Base-by-base conservation (phyloP, 1,284 basidiomycete species). In the Rhizopogon parksii region DNA sequence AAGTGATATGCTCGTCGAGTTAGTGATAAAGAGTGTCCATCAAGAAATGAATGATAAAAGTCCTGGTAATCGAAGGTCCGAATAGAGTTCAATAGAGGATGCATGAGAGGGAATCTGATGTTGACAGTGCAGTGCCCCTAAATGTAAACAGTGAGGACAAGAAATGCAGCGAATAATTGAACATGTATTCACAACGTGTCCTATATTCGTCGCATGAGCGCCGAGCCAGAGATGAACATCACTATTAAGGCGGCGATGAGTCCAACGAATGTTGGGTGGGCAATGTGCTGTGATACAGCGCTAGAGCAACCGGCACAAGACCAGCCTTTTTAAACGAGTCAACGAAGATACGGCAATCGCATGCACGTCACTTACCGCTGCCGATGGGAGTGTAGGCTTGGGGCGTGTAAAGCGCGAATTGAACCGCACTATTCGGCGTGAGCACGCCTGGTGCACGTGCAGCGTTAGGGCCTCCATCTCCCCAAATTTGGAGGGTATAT, bases 381-480 rank as follows among this genome's bases (percentile, higher is more conserved):
- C 76, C 64, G 4, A 92, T 62, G 6, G 83, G 77, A 0, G 85
- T 88, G 65, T 93, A 92, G 9, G 75, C 52, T 57, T 80, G 78
- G 0, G 92, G 90, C 0, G 82, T 82, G 66, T 94, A 95, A 60
- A 95, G 70, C 49, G 87, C 90, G 70, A 95, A 95, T 59, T 80
- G 75, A 40, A 90, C 70, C 1, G 78, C 79, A 27, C 75, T 76
- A 63, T 92, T 91, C 42, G 83, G 80, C 52, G 72, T 69, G 57
- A 95, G 71, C 59, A 76, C 76, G 1, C 93, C 92, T 0, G 82
- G 79, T 25, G 69, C 66, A 35, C 76, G 70, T 11, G 73, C 71
- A 0, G 82, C 80, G 7, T 70, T 74, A 1, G 79, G 73, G 0
- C 91, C 93, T 56, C 86, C 75, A 53, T 93, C 85, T 59, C 91